Base-by-base conservation (phyloP, 1,284 basidiomycete species). In the Sanghuangporus baumii region DNA sequence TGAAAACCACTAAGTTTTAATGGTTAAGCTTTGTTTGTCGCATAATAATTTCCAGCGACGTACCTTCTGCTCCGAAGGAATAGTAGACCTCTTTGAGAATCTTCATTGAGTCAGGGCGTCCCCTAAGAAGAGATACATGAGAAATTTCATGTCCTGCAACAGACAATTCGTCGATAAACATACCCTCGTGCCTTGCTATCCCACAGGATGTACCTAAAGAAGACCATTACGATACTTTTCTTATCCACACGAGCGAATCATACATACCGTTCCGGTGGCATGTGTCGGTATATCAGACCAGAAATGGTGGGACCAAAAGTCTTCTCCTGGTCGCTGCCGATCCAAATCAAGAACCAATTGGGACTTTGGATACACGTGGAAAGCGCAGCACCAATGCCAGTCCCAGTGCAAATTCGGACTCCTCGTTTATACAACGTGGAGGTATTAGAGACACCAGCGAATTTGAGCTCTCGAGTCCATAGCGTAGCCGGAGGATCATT, bases 381-480 rank as follows among this genome's bases (percentile, higher is more conserved):
- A 38, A 90, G 79, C 2, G 87, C 88, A 43, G 88, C 87, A 38
- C 88, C 89, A 59, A 91, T 82, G 64, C 89, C 89, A 11, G 89
- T 90, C 55, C 88, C 88, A 1, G 88, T 91, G 73, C 88, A 91
- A 63, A 91, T 82, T 67, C 88, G 86, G 66, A 91, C 83, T 23
- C 88, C 89, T 66, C 88, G 84, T 64, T 79, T 87, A 74, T 91
- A 92, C 14, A 92, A 69, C 0, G 77, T 82, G 6, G 88, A 90
- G 1, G 88, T 89, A 71, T 92, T 88, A 20, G 89, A 89, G 47
- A 92, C 86, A 65, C 88, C 89, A 20, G 89, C 89, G 67, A 91
- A 85, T 87, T 90, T 90, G 47, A 89, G 75, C 72, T 88, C 79
- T 63, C 88, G 82, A 11, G 88, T 90, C 87, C 88, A 90, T 50